Percentiles rank a stretch among this genome's conserved stretches.
Evolutionary conservation across 192 early-diverging fungal species (phyloP).

Genomic region (Dissophora ornata): DNA sequence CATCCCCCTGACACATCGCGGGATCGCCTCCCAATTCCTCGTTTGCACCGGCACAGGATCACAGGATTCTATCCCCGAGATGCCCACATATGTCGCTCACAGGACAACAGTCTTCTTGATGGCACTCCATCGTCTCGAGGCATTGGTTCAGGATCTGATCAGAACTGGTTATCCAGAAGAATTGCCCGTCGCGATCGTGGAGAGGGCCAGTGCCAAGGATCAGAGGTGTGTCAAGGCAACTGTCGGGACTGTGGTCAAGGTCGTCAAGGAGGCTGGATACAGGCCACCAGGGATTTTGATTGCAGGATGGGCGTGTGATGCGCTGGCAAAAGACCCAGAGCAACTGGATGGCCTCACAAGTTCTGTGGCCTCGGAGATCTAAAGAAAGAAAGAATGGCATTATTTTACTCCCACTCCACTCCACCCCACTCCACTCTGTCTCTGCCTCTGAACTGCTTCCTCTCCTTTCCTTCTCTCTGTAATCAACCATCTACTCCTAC

Average conservation of each 20-base stretch:
- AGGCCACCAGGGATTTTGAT: constrained; percentile 85
- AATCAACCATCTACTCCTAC: too few species aligned
- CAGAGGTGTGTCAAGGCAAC: constrained; percentile 80
- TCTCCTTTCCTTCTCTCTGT: too few species aligned
- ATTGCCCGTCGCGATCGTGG: constrained; percentile 86
- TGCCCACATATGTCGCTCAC: constrained; percentile 73
- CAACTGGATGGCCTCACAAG: constrained; percentile 12
- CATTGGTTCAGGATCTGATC: constrained; percentile 68
- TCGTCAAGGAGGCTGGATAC: constrained; percentile 72
- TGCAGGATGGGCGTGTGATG: constrained; percentile 67
- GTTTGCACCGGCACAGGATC: constrained; percentile 82
- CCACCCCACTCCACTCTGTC: too few species aligned
- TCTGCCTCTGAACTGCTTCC: too few species aligned
- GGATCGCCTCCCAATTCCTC: constrained; percentile 85
- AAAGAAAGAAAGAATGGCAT: neutral
- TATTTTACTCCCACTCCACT: too few species aligned
- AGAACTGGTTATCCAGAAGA: constrained; percentile 70
- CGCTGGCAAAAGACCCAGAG: constrained; percentile 19
- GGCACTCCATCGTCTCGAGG: constrained; percentile 79
- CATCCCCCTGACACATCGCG: constrained; percentile 92
- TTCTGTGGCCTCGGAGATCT: neutral
- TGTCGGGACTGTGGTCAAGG: constrained; percentile 70
- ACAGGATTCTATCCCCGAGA: constrained; percentile 80
- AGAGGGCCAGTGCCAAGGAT: constrained; percentile 80
- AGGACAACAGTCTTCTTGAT: constrained; percentile 88